Evolutionary conservation across 768 basidiomycete genomes (phyloP).

Genomic region (Nidula microcarpa): DNA sequence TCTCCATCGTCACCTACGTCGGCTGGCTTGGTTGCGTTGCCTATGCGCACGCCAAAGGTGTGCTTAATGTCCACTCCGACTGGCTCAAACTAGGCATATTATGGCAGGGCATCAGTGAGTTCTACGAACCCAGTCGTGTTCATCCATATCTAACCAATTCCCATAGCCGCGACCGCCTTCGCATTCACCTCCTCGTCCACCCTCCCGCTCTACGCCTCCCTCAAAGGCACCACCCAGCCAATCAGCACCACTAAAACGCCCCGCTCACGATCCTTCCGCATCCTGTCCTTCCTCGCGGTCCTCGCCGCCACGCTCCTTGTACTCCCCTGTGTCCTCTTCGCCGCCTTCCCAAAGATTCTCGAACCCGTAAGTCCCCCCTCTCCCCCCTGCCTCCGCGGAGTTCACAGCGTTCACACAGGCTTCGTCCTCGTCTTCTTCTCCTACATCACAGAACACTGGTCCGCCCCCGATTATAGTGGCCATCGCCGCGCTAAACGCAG

Average conservation of each 20-base stretch:
- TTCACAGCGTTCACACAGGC: not conserved
- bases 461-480: conserved; percentile 4
- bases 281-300: conserved; percentile 50
- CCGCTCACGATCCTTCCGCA: conserved; percentile 52
- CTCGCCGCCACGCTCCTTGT: conserved; percentile 44
- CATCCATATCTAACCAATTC: not conserved
- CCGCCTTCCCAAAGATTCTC: conserved; percentile 37
- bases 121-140: not conserved
- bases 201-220: conserved; percentile 59
- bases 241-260: conserved; percentile 39
- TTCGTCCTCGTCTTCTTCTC: not conserved
- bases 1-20: conserved; percentile 60
- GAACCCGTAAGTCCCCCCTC: conserved; percentile 20
- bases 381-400: not conserved
- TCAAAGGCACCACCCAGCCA: conserved; percentile 40
- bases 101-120: conserved; percentile 67
- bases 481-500: conserved; percentile 38
- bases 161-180: conserved; percentile 57
- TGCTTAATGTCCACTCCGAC: conserved; percentile 27
- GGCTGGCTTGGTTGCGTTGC: conserved; percentile 54
- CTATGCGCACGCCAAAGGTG: conserved; percentile 49
- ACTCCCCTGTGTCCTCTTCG: conserved; percentile 55
- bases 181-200: conserved; percentile 65
- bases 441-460: not conserved
- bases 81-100: conserved; percentile 43